A percentile compares a stretch with the other conserved stretches of the same genome.
Conservation (phyloP, 345 rosid genomes). For the Raphanus raphanistrum region DNA sequence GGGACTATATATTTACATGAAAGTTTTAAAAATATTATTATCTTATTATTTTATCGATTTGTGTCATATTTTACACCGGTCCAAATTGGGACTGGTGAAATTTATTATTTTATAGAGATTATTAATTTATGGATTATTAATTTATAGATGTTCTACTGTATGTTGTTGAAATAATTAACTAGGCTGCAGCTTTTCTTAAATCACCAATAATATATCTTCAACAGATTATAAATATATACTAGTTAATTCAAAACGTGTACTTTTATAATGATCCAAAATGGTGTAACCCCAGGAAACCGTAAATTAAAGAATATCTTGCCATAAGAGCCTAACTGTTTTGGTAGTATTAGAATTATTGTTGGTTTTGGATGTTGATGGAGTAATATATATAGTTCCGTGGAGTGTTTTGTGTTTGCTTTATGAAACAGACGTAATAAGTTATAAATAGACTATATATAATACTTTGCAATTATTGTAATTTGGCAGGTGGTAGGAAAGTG, state of each 20-base stretch:
- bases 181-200: background rate
- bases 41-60: no score
- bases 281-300: background rate
- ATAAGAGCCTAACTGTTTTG: conserved; percentile 17
- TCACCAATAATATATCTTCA: background rate
- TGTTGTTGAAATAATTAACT: conserved; percentile 22
- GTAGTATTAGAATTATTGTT: conserved; percentile 34
- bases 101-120: no score
- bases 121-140: no score
- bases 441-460: conserved; percentile 7
- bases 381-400: conserved; percentile 26
- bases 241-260: background rate
- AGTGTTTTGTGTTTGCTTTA: conserved; percentile 33
- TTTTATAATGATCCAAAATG: conserved; percentile 15
- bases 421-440: conserved; percentile 20
- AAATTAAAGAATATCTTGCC: conserved; percentile 20
- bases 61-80: no score
- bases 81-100: no score
- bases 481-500: conserved; percentile 57
- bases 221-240: background rate
- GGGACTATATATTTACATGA: no score
- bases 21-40: no score
- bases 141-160: no score
- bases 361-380: conserved; percentile 20
- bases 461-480: background rate